Evolutionary conservation across 169 alveolate genomes (phyloP), one percentile per base, ranked within the genome.

Genomic region (Pseudocohnilembus persalinus): DNA sequence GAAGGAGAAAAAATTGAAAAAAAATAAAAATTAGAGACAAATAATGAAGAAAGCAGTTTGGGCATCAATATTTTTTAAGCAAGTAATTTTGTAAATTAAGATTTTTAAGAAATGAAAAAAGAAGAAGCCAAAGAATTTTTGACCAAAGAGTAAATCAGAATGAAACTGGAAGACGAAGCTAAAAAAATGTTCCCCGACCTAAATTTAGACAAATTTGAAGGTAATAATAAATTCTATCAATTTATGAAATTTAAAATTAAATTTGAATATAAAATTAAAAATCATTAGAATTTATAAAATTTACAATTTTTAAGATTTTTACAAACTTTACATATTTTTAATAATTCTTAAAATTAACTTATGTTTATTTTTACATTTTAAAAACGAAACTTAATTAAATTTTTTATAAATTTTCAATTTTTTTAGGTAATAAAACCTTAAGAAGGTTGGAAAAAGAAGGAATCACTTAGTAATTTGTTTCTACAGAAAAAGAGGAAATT

Each of bases 131-230:
- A 49, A 11, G 20, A 49, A 49, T 49, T 11, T 49, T 20, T 11
- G 68, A 49, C 68, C 20, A 11, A 49, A 49, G 20, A 20, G 20
- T 4, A 49, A 49, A 11, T 11, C 4, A 11, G 20, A 49, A 11
- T 49, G 20, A 49, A 83, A 29, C 30, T 85, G 74, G 89, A 85
- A 73, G 78, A 77, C 30, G 33, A 78, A 81, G 85, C 84, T 28
- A 85, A 85, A 79, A 49, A 79, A 35, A n/a, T 78, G 1, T 73
- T 85, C 29, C 89, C 89, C 29, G 89, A 85, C 24, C 33, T 85
- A 28, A 85, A 68, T 78, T 79, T 85, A 25, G 85, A 85, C 4
- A 78, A 77, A 24, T 85, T 85, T 79, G 82, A 79, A 78, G 83
- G 75, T 26, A 81, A 30, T 30, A 31, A 34, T n/a, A 30, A 34